These are phyloP conservation scores for Chenopodium formosanum DNA, from an alignment of 148 eudicot species.

Conservation along the genomic window DNA sequence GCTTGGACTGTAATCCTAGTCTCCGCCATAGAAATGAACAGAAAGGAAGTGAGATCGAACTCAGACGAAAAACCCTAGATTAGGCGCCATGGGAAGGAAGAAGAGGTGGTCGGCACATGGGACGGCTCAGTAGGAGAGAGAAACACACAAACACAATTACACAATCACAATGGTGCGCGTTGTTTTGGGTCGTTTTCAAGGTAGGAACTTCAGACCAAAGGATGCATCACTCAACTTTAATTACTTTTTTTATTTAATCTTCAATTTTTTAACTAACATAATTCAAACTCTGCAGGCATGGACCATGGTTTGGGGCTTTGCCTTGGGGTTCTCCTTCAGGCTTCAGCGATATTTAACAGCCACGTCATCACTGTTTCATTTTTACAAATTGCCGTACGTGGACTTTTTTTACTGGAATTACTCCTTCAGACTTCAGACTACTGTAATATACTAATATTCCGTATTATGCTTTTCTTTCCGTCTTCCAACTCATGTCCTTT, in stretches of 20 bases:
- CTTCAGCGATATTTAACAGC: too few relatives aligned
- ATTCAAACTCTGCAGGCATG: too few relatives aligned
- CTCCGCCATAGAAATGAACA: too few relatives aligned
- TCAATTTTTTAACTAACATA: too few relatives aligned
- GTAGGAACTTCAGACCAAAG: conserved; percentile 33
- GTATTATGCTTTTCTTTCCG: conserved; percentile 1
- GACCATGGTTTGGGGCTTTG: too few relatives aligned
- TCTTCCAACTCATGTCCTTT: neutral
- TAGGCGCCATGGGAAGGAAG: conserved; percentile 11
- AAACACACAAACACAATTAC: conserved; percentile 8
- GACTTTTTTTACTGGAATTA: neutral
- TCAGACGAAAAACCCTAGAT: conserved; percentile 34
- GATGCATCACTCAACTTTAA: neutral
- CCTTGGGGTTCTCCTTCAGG: too few relatives aligned
- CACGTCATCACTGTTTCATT: too few relatives aligned
- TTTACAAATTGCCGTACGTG: neutral
- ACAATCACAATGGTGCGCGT: conserved; percentile 25
- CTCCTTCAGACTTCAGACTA: neutral
- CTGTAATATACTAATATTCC: too few relatives aligned
- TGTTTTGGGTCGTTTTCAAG: conserved; percentile 46
- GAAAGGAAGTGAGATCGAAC: conserved; percentile 1
- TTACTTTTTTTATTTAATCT: too few relatives aligned
- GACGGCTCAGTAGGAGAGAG: neutral
- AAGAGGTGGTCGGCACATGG: conserved; percentile 36
- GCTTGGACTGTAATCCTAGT: conserved; percentile 21